Conservation (phyloP, 75 land plant genomes). For the Adiantum capillusveneris region DNA sequence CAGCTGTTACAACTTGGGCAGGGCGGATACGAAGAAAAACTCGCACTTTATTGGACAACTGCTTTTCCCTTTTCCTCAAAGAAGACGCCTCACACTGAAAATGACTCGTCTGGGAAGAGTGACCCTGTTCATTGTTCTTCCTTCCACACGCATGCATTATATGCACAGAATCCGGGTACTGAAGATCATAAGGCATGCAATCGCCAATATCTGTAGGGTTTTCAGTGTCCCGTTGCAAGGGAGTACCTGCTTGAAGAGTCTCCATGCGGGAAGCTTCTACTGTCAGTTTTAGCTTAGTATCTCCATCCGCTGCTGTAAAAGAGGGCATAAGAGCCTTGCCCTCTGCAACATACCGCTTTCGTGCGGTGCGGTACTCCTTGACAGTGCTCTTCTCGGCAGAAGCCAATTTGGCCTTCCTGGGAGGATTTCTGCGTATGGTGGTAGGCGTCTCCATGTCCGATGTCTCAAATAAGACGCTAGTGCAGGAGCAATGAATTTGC, state of each 20-base stretch:
- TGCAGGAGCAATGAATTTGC: too few relatives aligned
- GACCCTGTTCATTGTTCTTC: neutral
- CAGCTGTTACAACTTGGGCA: neutral
- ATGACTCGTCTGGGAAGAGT: neutral
- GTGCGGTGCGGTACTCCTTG: neutral
- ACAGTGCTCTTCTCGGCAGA: neutral
- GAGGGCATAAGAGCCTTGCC: neutral
- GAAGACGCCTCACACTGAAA: neutral
- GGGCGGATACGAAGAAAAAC: constrained; percentile 57
- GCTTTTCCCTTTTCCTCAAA: too few relatives aligned
- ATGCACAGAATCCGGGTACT: too few relatives aligned
- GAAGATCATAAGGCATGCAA: too few relatives aligned
- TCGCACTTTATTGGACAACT: constrained; percentile 10
- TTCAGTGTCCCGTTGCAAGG: too few relatives aligned
- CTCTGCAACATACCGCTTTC: neutral
- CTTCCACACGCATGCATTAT: too few relatives aligned
- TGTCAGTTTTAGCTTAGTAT: neutral
- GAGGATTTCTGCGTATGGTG: constrained; percentile 17
- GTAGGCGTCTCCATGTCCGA: constrained; percentile 8
- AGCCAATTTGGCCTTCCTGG: constrained; percentile 13
- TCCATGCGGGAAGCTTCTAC: neutral
- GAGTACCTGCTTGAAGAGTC: too few relatives aligned
- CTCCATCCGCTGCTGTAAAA: neutral
- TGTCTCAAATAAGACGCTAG: too few relatives aligned
- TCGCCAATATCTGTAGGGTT: too few relatives aligned